phyloP scores from a whole-genome alignment of 805 yeast genomes.

The Myxozyma udenii region DNA sequence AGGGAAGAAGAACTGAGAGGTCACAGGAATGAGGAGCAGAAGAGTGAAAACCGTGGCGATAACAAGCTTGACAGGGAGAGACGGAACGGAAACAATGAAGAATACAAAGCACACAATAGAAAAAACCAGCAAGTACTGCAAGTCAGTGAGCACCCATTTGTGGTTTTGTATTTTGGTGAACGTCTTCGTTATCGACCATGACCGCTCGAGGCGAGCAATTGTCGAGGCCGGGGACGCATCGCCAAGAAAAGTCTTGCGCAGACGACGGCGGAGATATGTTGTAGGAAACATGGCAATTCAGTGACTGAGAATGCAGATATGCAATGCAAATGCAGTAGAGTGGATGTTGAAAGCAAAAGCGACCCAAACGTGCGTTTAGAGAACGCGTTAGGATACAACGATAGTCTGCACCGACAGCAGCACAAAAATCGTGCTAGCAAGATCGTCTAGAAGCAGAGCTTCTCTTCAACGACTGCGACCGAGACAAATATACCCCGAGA shows the following conservation, averaged over 20 bases:
- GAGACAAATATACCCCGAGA: no score
- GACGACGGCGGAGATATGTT: slow-evolving; percentile 19
- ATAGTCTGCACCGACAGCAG: no score
- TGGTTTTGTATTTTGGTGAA: slow-evolving; percentile 37
- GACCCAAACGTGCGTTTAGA: no score
- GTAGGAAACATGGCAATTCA: slow-evolving; percentile 13
- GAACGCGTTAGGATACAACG: no score
- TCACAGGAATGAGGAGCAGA: slow-evolving; percentile 63
- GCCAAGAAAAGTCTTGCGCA: slow-evolving; percentile 14
- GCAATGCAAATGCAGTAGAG: not conserved
- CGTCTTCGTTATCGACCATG: slow-evolving; percentile 32
- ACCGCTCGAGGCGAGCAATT: slow-evolving; percentile 22
- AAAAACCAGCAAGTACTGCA: slow-evolving; percentile 49
- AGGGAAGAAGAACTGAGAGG: slow-evolving; percentile 78
- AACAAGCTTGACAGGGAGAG: slow-evolving; percentile 34
- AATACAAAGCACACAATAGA: slow-evolving; percentile 52
- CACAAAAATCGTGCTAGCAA: no score
- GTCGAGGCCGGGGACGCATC: slow-evolving; percentile 24
- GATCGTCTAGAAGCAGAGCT: no score
- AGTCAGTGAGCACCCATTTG: slow-evolving; percentile 44
- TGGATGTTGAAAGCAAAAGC: not conserved
- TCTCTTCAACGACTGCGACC: no score
- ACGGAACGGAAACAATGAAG: slow-evolving; percentile 32
- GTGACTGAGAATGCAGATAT: not conserved
- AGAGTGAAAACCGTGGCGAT: slow-evolving; percentile 45